Conservation (phyloP, 2,329 filamentous ascomycete genomes). For the Aspergillus sp. region DNA sequence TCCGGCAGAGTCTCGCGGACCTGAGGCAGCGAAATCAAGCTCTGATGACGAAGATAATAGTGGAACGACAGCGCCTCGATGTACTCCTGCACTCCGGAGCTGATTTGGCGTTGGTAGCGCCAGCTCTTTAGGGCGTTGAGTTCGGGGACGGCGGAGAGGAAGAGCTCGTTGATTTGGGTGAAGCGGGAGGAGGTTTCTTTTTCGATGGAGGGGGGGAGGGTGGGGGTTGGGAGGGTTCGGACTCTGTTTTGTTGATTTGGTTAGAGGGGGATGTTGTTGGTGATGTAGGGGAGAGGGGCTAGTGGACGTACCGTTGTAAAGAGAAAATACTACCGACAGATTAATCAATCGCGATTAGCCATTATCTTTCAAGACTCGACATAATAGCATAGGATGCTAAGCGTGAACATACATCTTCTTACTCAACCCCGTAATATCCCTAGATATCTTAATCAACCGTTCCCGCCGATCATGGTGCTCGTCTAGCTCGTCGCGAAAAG, state of each 20-base stretch:
- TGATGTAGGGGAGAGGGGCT: not conserved
- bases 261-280: not conserved
- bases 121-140: constrained; percentile 75
- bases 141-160: constrained; percentile 68
- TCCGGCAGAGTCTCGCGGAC: constrained; percentile 47
- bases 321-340: constrained; percentile 68
- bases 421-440: constrained; percentile 89
- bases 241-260: constrained; percentile 26
- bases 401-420: constrained; percentile 80
- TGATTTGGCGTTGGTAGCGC: constrained; percentile 77
- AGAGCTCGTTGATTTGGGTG: constrained; percentile 67
- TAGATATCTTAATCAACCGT: constrained; percentile 82
- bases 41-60: constrained; percentile 79
- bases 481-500: constrained; percentile 83
- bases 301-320: constrained; percentile 65
- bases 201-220: constrained; percentile 64
- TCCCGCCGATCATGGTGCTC: constrained; percentile 92
- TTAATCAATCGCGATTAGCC: not conserved
- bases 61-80: constrained; percentile 88
- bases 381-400: not conserved
- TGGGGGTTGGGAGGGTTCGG: constrained; percentile 39
- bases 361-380: not conserved
- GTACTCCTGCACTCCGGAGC: constrained; percentile 83
- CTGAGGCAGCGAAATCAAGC: constrained; percentile 67
- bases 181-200: constrained; percentile 70